These are phyloP conservation scores for Desmodesmus armatus DNA, from an alignment of 139 green algal species.

Conservation along the genomic window DNA sequence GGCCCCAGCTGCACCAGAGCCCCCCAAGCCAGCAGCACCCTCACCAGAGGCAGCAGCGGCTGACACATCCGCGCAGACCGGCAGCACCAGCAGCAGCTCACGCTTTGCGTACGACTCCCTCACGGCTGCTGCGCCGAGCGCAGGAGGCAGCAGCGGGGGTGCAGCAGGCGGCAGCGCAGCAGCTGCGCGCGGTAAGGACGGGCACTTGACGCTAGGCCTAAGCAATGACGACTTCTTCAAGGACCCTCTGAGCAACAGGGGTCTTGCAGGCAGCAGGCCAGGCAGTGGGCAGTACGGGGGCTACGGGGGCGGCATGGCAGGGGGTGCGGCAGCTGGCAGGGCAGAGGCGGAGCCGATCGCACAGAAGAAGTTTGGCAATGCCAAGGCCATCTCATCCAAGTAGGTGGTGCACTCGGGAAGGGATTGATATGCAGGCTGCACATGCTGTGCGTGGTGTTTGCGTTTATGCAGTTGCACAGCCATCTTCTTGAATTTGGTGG, in stretches of 20 bases:
- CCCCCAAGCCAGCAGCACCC: constrained; percentile 43
- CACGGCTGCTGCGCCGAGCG: constrained; percentile 8
- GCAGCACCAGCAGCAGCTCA: constrained; percentile 47
- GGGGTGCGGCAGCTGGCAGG: background rate
- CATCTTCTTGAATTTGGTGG: too few relatives aligned
- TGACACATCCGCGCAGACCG: background rate
- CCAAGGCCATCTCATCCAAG: constrained; percentile 91
- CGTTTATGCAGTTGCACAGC: background rate
- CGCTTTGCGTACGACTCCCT: constrained; percentile 80
- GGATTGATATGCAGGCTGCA: background rate
- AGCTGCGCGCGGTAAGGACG: constrained; percentile 82
- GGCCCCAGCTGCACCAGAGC: constrained; percentile 55
- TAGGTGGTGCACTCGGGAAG: background rate
- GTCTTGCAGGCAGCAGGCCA: background rate
- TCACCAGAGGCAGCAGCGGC: constrained; percentile 16
- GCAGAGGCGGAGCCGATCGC: constrained; percentile 51
- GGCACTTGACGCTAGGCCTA: constrained; percentile 77
- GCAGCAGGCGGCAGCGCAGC: background rate
- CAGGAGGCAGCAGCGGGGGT: constrained; percentile 28
- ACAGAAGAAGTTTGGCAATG: constrained; percentile 84
- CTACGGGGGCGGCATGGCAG: background rate
- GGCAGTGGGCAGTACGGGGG: constrained; percentile 10
- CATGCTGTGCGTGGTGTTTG: background rate
- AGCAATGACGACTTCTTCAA: constrained; percentile 73
- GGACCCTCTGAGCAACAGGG: constrained; percentile 51